Conservation (phyloP, 345 rosid species). For the Citrus sp. region DNA sequence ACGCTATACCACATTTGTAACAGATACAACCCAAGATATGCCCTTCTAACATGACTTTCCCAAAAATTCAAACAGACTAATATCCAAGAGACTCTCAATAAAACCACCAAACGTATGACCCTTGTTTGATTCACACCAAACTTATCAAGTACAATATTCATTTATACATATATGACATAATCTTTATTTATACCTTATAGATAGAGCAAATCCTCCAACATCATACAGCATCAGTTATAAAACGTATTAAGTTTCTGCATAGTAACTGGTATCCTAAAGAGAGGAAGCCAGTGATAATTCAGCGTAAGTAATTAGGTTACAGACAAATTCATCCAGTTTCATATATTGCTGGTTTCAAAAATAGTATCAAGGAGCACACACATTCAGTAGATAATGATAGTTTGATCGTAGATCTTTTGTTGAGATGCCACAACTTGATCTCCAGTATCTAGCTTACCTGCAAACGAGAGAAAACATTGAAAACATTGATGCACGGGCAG, state of each 20-base stretch:
- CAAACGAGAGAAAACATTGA: neutral
- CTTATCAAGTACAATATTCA: neutral
- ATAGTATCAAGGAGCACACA: neutral
- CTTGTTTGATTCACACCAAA: neutral
- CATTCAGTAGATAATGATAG: neutral
- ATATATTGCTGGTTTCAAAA: neutral
- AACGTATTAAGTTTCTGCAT: neutral
- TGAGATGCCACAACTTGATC: neutral
- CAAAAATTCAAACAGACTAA: too few species aligned
- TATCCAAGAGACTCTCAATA: too few species aligned
- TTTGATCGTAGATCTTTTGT: neutral
- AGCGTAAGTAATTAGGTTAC: neutral
- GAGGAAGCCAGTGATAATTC: neutral
- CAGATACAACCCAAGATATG: neutral
- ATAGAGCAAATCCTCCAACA: neutral
- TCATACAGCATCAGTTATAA: neutral
- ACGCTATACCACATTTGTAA: neutral
- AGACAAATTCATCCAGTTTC: neutral
- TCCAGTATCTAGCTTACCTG: constrained; percentile 11
- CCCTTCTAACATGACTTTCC: too few species aligned
- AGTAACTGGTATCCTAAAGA: neutral
- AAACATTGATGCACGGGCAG: neutral
- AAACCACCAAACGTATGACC: neutral
- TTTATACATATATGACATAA: too few species aligned
- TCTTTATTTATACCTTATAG: neutral